Conservation (phyloP, 83 land plant genomes). For the Isoetes engelmannii region DNA sequence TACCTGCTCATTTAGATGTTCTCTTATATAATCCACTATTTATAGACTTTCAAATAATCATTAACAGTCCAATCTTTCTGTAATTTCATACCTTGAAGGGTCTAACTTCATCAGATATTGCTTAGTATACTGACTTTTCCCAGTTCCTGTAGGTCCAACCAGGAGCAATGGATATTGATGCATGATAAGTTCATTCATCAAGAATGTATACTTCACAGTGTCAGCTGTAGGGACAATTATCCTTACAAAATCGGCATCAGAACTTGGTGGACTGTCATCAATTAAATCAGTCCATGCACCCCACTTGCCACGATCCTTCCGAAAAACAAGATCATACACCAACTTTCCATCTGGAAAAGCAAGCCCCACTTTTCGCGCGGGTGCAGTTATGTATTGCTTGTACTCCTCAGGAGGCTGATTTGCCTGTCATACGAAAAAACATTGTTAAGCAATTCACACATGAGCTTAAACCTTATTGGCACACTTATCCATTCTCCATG, state of each 20-base stretch:
- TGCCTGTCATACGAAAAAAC: constrained; percentile 21
- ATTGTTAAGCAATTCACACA: background rate
- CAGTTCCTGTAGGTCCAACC: constrained; percentile 38
- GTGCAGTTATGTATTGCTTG: constrained; percentile 24
- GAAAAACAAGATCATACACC: constrained; percentile 32
- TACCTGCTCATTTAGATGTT: constrained; percentile 9
- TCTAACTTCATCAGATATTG: constrained; percentile 35
- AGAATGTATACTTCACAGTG: constrained; percentile 27
- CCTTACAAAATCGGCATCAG: constrained; percentile 31
- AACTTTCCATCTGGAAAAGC: constrained; percentile 33
- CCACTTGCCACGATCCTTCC: constrained; percentile 34
- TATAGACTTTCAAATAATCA: background rate
- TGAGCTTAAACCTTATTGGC: no score
- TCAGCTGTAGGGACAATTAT: constrained; percentile 36
- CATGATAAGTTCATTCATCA: constrained; percentile 21
- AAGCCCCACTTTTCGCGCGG: constrained; percentile 31
- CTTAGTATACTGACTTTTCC: constrained; percentile 33
- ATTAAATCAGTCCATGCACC: constrained; percentile 32
- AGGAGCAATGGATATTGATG: constrained; percentile 22
- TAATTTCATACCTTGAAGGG: constrained; percentile 19
- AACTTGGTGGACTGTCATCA: constrained; percentile 22
- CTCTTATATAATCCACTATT: background rate
- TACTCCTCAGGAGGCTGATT: constrained; percentile 38
- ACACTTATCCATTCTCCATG: no score
- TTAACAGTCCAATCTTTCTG: background rate